phyloP scores from a whole-genome alignment of 1,284 basidiomycete species.

The Mrakiaceae sp. region DNA sequence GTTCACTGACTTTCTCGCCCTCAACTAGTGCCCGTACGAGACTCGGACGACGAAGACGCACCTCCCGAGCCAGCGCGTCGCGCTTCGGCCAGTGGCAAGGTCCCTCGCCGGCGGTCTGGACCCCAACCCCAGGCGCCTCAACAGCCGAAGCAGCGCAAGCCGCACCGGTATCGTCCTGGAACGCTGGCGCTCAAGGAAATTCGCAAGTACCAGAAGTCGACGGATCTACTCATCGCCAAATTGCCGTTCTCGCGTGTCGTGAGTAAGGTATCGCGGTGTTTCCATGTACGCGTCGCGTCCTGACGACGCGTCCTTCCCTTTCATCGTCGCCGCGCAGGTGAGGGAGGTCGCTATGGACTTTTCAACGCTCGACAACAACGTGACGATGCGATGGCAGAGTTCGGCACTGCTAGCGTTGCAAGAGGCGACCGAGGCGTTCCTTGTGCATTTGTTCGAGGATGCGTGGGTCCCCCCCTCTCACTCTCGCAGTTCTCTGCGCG shows the following conservation, averaged over 20 bases:
- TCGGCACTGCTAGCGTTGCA: constrained; percentile 82
- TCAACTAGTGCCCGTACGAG: not conserved
- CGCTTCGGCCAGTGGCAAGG: too few relatives aligned
- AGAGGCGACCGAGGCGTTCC: constrained; percentile 86
- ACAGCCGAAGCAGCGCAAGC: not conserved
- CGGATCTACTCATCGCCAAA: constrained; percentile 73
- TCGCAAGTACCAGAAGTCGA: constrained; percentile 83
- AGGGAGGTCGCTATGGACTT: constrained; percentile 18
- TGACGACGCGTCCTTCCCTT: not conserved
- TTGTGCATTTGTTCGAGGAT: constrained; percentile 91
- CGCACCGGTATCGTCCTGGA: constrained; percentile 16
- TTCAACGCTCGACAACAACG: constrained; percentile 28
- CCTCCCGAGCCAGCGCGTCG: too few relatives aligned
- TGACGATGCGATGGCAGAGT: constrained; percentile 69
- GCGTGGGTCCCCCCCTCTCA: constrained; percentile 52
- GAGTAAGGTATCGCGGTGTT: constrained; percentile 34
- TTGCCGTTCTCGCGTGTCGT: constrained; percentile 87
- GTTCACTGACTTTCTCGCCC: not conserved
- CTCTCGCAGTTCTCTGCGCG: not conserved
- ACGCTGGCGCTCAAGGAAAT: constrained; percentile 72
- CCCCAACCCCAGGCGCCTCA: not conserved
- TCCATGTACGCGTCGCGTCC: constrained; percentile 19
- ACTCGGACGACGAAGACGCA: too few relatives aligned
- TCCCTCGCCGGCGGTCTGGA: not conserved
- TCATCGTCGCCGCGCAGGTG: constrained; percentile 31